A percentile compares a stretch with the other conserved stretches of the same genome.
These are phyloP conservation scores for Phytophthora boehmeriae DNA, from an alignment of 352 stramenopile genomes.

Conservation along the genomic window DNA sequence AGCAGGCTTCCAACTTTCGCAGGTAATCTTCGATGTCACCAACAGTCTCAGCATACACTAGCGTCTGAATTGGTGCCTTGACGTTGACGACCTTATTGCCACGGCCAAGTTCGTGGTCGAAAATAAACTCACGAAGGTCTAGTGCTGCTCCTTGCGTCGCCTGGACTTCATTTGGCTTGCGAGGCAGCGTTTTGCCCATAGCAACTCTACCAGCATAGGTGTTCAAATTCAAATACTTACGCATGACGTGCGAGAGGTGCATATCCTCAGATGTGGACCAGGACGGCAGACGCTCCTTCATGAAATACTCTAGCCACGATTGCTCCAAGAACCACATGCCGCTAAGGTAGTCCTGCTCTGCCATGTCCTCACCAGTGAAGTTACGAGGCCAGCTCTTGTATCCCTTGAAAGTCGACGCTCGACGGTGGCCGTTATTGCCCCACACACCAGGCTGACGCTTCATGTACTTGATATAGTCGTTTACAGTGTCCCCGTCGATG, in stretches of 20 bases:
- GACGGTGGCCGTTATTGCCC: conserved; percentile 60
- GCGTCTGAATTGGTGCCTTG: conserved; percentile 45
- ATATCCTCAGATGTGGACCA: conserved; percentile 68
- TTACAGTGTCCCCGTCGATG: conserved; percentile 49
- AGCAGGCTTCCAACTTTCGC: conserved; percentile 39
- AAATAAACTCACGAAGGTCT: conserved; percentile 61
- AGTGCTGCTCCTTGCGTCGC: conserved; percentile 54
- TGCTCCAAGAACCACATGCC: conserved; percentile 75
- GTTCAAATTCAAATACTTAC: conserved; percentile 72
- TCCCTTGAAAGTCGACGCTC: conserved; percentile 38
- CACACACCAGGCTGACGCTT: conserved; percentile 43
- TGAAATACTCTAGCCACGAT: conserved; percentile 69
- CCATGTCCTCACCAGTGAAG: conserved; percentile 33
- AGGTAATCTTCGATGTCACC: conserved; percentile 51
- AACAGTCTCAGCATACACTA: conserved; percentile 60
- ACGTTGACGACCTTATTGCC: conserved; percentile 67
- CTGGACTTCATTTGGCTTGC: conserved; percentile 42
- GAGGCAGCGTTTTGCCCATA: conserved; percentile 32
- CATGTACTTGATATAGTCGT: conserved; percentile 52
- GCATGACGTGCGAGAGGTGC: conserved; percentile 66
- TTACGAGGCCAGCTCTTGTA: conserved; percentile 68
- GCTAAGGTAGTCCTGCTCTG: conserved; percentile 64
- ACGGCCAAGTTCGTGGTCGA: conserved; percentile 61
- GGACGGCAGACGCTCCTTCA: conserved; percentile 54
- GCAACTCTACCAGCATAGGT: conserved; percentile 61